phyloP scores from a whole-genome alignment of 2,329 filamentous ascomycete species.

The Simplicillium sp. region DNA sequence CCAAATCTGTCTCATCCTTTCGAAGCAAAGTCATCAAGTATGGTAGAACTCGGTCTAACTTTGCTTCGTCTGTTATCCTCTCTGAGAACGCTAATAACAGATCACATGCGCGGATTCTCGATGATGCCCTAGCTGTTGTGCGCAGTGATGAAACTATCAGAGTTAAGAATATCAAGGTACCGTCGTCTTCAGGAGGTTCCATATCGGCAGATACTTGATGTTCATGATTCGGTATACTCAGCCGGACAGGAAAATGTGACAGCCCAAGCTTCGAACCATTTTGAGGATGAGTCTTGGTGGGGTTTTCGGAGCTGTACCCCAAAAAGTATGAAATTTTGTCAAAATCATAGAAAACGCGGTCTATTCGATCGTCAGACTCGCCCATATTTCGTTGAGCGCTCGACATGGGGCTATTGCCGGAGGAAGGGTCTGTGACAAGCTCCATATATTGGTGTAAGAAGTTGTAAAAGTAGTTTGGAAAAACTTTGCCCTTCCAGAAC shows the following conservation, averaged over 20 bases:
- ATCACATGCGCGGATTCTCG: constrained; percentile 82
- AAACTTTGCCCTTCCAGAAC: constrained; percentile 86
- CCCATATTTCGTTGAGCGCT: constrained; percentile 61
- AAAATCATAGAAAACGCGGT: constrained; percentile 87
- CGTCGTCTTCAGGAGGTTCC: constrained; percentile 66
- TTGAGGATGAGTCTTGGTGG: constrained; percentile 16
- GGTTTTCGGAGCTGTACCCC: constrained; percentile 54
- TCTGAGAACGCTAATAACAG: constrained; percentile 87
- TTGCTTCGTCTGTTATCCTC: constrained; percentile 86
- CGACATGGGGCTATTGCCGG: constrained; percentile 63
- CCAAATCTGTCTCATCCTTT: constrained; percentile 72
- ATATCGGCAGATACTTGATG: constrained; percentile 54
- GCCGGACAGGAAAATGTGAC: constrained; percentile 66
- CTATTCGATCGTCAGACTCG: constrained; percentile 88
- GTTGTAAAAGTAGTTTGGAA: constrained; percentile 93
- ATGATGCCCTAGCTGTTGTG: constrained; percentile 81
- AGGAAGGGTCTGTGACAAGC: constrained; percentile 82
- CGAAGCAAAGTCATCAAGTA: constrained; percentile 72
- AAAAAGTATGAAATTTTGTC: constrained; percentile 97
- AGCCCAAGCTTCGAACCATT: constrained; percentile 36
- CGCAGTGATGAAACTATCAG: constrained; percentile 81
- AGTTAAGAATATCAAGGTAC: constrained; percentile 84
- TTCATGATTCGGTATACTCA: constrained; percentile 81
- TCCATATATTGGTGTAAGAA: constrained; percentile 98
- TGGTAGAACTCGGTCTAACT: constrained; percentile 84